A percentile compares a stretch with the other conserved stretches of the same genome.
These are phyloP conservation scores for Phytophthora idaei DNA, from an alignment of 352 stramenopile genomes.

Conservation along the genomic window DNA sequence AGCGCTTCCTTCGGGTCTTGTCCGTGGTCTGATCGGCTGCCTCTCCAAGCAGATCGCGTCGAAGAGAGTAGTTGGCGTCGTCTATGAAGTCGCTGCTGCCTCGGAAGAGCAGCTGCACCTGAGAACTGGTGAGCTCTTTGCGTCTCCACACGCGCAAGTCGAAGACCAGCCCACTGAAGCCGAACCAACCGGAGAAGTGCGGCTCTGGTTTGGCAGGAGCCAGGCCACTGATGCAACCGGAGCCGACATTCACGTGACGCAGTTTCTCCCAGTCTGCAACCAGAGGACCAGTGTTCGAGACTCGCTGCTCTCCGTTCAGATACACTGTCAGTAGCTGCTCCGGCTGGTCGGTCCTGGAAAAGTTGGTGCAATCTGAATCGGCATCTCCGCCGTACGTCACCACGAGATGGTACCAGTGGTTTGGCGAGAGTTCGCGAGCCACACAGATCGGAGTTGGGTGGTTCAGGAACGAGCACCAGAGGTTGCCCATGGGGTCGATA, in stretches of 20 bases:
- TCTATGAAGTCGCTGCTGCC: conserved; percentile 58
- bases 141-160: conserved; percentile 62
- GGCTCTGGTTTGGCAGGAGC: conserved; percentile 54
- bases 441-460: conserved; percentile 54
- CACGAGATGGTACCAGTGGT: conserved; percentile 76
- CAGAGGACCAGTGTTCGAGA: conserved; percentile 42
- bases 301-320: conserved; percentile 62
- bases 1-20: conserved; percentile 15
- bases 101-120: conserved; percentile 70
- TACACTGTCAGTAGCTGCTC: conserved; percentile 52
- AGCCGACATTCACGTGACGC: conserved; percentile 59
- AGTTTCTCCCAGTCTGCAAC: conserved; percentile 57
- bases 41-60: conserved; percentile 37
- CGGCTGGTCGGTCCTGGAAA: conserved; percentile 33
- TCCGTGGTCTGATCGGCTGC: conserved; percentile 9
- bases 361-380: conserved; percentile 21
- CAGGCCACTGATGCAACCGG: conserved; percentile 66
- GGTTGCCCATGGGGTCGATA: conserved; percentile 61
- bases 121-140: conserved; percentile 46
- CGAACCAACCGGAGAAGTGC: conserved; percentile 73
- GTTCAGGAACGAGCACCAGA: conserved; percentile 64
- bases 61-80: conserved; percentile 58
- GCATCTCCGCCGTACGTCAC: conserved; percentile 52
- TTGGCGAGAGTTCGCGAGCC: conserved; percentile 49
- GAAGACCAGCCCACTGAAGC: conserved; percentile 69